Evolutionary conservation across 352 stramenopile genomes (phyloP).

Genomic region (Phytophthora hybrid): DNA sequence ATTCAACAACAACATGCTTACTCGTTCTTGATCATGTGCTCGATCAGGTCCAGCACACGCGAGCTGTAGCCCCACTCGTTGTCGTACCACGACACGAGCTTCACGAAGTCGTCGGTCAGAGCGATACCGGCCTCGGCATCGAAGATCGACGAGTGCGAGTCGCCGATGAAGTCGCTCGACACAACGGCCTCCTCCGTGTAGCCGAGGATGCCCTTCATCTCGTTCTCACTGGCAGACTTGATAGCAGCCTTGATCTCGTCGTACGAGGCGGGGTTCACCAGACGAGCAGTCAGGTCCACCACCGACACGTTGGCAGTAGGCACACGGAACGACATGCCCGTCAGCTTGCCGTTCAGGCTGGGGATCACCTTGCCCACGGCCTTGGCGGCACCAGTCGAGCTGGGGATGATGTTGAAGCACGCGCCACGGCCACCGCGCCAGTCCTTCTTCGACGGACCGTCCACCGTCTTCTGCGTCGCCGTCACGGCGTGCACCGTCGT

Average conservation of each 20-base stretch:
- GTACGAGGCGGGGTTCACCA: constrained; percentile 94
- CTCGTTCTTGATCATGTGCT: constrained; percentile 95
- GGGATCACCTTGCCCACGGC: constrained; percentile 99
- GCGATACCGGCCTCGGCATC: not conserved
- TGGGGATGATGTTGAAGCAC: constrained; percentile 99
- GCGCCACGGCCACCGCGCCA: constrained; percentile 97
- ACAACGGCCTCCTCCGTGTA: constrained; percentile 89
- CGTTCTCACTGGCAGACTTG: constrained; percentile 94
- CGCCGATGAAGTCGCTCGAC: constrained; percentile 94
- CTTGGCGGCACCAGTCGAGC: constrained; percentile 98
- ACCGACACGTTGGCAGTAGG: constrained; percentile 91
- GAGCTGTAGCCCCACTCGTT: constrained; percentile 99
- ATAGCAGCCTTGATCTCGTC: constrained; percentile 98
- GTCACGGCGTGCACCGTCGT: constrained; percentile 99
- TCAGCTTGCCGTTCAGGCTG: constrained; percentile 93
- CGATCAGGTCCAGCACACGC: constrained; percentile 97
- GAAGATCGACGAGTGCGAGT: constrained; percentile 95
- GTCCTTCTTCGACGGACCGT: constrained; percentile 98
- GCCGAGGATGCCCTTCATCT: constrained; percentile 98
- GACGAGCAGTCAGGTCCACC: constrained; percentile 87
- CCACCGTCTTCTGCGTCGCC: constrained; percentile 97
- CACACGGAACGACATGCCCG: constrained; percentile 93
- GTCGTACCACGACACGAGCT: constrained; percentile 99
- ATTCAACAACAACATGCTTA: constrained; percentile 39
- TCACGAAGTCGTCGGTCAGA: constrained; percentile 98